A percentile compares a stretch with the other conserved stretches of the same genome.
phyloP scores from a whole-genome alignment of 331 rosid genomes.

The Acacia pycnantha region DNA sequence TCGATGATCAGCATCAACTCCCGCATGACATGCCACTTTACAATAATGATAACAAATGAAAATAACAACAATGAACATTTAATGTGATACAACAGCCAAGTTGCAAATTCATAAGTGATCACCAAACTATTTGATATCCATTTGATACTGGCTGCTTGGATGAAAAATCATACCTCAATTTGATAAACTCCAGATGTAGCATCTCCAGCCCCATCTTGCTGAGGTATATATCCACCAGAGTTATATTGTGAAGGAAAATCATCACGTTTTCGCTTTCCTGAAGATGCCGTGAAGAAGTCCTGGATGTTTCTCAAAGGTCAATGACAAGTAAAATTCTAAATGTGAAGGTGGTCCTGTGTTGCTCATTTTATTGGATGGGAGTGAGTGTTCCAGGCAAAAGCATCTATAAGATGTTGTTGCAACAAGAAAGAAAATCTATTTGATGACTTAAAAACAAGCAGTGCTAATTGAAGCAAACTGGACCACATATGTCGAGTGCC shows the following conservation, averaged over 20 bases:
- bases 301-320: conserved; percentile 41
- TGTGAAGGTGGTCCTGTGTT: conserved; percentile 2
- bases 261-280: conserved; percentile 95
- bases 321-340: conserved; percentile 13
- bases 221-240: conserved; percentile 81
- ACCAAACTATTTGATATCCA: neutral
- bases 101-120: neutral
- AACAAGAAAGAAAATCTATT: conserved; percentile 20
- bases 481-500: neutral
- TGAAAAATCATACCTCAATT: conserved; percentile 62
- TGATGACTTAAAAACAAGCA: conserved; percentile 21
- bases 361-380: neutral
- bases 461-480: neutral
- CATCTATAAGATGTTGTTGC: neutral
- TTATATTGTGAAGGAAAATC: conserved; percentile 76
- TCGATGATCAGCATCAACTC: neutral
- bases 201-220: conserved; percentile 99
- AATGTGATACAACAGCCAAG: neutral
- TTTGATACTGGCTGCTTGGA: neutral
- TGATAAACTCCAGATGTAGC: conserved; percentile 51
- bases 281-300: conserved; percentile 69
- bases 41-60: neutral
- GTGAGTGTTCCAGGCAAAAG: conserved; percentile 26
- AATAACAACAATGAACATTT: neutral
- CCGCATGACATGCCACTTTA: neutral